Base-by-base conservation (phyloP, 2,329 filamentous ascomycete genomes). In the Fusarium avenaceum region DNA sequence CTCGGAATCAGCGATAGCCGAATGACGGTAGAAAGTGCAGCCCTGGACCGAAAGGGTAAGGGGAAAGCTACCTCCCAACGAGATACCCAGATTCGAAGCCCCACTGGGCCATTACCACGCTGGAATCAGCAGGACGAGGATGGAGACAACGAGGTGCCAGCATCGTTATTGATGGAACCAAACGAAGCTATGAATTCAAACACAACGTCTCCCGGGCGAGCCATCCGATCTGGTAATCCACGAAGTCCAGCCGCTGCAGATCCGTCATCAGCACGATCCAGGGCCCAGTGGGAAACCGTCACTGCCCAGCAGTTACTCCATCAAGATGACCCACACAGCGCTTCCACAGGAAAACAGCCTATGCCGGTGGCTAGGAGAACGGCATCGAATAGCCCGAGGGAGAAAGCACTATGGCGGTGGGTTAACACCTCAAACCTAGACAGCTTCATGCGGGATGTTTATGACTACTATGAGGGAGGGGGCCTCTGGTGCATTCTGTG, bases 331-430 rank as follows among this genome's bases (percentile, higher is more conserved):
- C 69, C 65, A 28, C 73, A 54, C n/a, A 46, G 55, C 20, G 53
- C 28, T 7, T 28, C 68, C 7, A 38, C 57, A 17, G 42, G 67
- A 33, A 40, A 70, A 28, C 68, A 76, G n/a, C 71, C 74, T 51
- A 69, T 76, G 67, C 67, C 77, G 24, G n/a, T 78, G 39, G 38
- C 71, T 71, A 60, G 73, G 74, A 64, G 72, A 44, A 57, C 73
- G 17, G 57, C 78, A 20, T 66, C 76, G 2, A 79, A 78, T 11
- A 79, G 76, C 52, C 80, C 81, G 6, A 75, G 89, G 77, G 91
- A 95, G 75, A 91, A 90, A 77, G 94, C 94, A 5, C 88, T 97
- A 82, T 97, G 93, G 90, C 87, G 92, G 79, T 97, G 94, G 92
- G 92, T 92, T 55, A 97, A 97, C 74, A 92, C 96, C 58, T 89